These are phyloP conservation scores for Heterobasidion occidentale DNA, from an alignment of 1,284 basidiomycete genomes.

Conservation along the genomic window DNA sequence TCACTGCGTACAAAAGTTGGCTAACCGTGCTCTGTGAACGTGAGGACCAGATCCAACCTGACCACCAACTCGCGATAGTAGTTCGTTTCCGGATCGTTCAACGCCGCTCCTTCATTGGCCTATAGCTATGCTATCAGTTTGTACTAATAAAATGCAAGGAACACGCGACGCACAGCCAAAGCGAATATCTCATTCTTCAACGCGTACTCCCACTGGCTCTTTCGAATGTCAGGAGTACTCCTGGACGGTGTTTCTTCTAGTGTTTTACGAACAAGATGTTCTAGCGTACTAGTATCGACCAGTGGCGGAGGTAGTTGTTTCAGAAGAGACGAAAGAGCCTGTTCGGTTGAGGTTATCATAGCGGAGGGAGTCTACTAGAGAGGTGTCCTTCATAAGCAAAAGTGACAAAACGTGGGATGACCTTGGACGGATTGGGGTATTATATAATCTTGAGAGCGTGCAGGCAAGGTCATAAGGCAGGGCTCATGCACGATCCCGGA, in stretches of 20 bases:
- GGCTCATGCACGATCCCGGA: too few relatives aligned
- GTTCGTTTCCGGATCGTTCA: constrained; percentile 33
- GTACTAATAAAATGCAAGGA: not conserved
- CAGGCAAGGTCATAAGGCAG: too few relatives aligned
- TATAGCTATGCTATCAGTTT: constrained; percentile 16
- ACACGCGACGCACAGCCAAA: constrained; percentile 49
- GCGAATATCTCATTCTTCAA: constrained; percentile 60
- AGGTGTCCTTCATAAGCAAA: too few relatives aligned
- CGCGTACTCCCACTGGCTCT: constrained; percentile 65
- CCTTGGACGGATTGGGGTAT: too few relatives aligned
- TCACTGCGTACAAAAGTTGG: too few relatives aligned
- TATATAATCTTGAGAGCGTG: too few relatives aligned
- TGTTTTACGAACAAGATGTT: constrained; percentile 39
- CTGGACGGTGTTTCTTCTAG: constrained; percentile 35
- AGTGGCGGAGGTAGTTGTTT: constrained; percentile 43
- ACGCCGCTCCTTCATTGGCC: constrained; percentile 55
- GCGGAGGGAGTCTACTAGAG: too few relatives aligned
- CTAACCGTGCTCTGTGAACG: constrained; percentile 68
- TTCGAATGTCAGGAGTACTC: constrained; percentile 47
- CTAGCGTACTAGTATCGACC: constrained; percentile 36
- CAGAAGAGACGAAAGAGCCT: constrained; percentile 18
- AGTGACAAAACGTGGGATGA: too few relatives aligned
- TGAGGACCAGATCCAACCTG: constrained; percentile 62
- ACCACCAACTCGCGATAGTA: constrained; percentile 59
- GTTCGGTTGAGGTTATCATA: not conserved